Evolutionary conservation across 352 stramenopile species (phyloP).

Genomic region (Globisporangium paroecandrum): DNA sequence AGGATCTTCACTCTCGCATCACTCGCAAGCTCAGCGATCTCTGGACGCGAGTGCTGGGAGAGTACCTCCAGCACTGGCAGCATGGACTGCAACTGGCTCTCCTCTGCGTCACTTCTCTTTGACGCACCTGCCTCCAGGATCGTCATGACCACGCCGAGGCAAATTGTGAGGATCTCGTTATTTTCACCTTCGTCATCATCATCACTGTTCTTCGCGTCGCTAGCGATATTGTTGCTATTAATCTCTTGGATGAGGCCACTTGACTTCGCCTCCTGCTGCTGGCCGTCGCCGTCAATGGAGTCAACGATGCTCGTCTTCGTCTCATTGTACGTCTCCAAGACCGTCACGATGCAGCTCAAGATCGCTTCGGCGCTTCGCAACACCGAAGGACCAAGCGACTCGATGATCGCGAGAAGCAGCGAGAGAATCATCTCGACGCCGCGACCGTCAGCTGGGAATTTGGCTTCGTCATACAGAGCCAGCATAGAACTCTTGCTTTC

Average conservation of each 20-base stretch:
- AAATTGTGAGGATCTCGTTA: constrained; percentile 76
- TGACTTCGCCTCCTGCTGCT: not conserved
- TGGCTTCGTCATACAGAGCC: constrained; percentile 33
- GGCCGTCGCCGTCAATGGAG: not conserved
- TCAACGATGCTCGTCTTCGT: not conserved
- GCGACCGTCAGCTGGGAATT: constrained; percentile 27
- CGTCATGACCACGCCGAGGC: constrained; percentile 70
- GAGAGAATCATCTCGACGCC: constrained; percentile 58
- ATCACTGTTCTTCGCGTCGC: not conserved
- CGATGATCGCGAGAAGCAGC: constrained; percentile 67
- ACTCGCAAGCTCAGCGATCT: constrained; percentile 71
- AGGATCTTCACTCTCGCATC: constrained; percentile 67
- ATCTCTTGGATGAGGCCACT: constrained; percentile 13
- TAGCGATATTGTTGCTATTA: not conserved
- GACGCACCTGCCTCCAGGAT: constrained; percentile 69
- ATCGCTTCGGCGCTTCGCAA: constrained; percentile 63
- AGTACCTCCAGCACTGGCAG: constrained; percentile 60
- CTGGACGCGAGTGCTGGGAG: constrained; percentile 44
- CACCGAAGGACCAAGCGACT: constrained; percentile 67
- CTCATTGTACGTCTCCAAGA: constrained; percentile 59
- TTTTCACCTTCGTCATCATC: constrained; percentile 45
- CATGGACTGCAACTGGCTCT: constrained; percentile 55
- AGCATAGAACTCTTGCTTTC: not conserved
- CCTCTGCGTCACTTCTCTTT: constrained; percentile 44
- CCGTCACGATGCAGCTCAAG: constrained; percentile 66